Evolutionary conservation across 108 stramenopile species (phyloP), one percentile per base, ranked within the genome.

Genomic region (Cyclotella sp.): DNA sequence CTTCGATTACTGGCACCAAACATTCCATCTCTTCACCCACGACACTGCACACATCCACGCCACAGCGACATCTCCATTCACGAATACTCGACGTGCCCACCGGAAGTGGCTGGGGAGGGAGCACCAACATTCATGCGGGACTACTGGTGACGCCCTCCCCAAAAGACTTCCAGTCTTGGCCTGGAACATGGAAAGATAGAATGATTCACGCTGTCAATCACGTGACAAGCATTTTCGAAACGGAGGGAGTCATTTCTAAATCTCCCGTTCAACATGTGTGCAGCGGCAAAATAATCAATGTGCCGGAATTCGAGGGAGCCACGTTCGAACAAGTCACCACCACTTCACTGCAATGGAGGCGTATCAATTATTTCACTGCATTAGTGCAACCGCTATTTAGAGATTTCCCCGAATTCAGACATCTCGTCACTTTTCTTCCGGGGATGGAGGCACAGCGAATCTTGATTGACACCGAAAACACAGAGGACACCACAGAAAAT

Each of bases 61-160:
- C 81, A 24, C 81, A 82, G 55, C 24, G n/a, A 15, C 11, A 64
- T 65, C 30, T 82, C 52, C 34, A 57, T 34, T 54, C 74, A 53
- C 76, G 91, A 41, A 60, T 63, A 18, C 60, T 88, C 44, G 86
- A 87, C 52, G 58, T 90, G 19, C 92, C 92, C 0, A 84, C 78
- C 0, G 93, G 93, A 40, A 59, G 58, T 44, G 88, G 87, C 19
- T 76, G 83, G 45, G 93, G 93, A 28, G 93, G 93, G 0, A 73
- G 85, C 14, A 90, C 89, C n/a, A 90, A 89, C 57, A 83, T 92
- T 27, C 79, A 94, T 75, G 93, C 93, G 6, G 79, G 88, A n/a
- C 63, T 94, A 30, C 54, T 80, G 27, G 46, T 75, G 22, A 68
- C 78, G 12, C 93, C 93, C 10, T 39, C 64, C 28, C 28, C 54